phyloP scores from a whole-genome alignment of 1,139 yeast species.

The Candida buenavistaensis region DNA sequence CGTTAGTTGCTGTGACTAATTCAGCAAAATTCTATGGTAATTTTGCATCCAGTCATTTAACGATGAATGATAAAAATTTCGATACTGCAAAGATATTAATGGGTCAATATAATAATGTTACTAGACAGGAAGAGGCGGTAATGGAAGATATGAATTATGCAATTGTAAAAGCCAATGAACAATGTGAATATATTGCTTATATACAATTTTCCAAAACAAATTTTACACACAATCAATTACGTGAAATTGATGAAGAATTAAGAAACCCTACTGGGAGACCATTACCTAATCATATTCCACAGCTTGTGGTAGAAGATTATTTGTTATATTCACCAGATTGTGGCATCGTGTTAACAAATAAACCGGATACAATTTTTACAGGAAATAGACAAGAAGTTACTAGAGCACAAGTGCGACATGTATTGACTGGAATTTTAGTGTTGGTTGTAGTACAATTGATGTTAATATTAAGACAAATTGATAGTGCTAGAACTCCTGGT shows the following conservation, averaged over 20 bases:
- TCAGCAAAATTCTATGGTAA: conserved; percentile 75
- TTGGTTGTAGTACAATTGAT: conserved; percentile 38
- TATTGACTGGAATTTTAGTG: conserved; percentile 47
- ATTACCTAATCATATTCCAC: conserved; percentile 53
- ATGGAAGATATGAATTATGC: conserved; percentile 41
- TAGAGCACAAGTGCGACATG: conserved; percentile 40
- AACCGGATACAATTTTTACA: conserved; percentile 25
- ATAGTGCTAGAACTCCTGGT: conserved; percentile 74
- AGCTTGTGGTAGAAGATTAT: conserved; percentile 52
- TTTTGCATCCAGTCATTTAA: conserved; percentile 59
- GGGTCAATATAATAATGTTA: conserved; percentile 39
- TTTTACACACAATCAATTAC: conserved; percentile 51
- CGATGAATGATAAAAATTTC: conserved; percentile 45
- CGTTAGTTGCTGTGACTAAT: conserved; percentile 60
- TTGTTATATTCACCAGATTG: conserved; percentile 87
- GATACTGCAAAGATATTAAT: conserved; percentile 38
- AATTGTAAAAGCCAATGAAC: conserved; percentile 37
- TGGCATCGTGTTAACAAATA: conserved; percentile 54
- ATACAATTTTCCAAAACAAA: conserved; percentile 67
- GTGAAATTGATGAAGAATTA: conserved; percentile 70
- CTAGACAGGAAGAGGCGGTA: conserved; percentile 35
- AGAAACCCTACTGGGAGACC: conserved; percentile 76
- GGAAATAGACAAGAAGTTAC: conserved; percentile 62
- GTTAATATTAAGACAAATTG: conserved; percentile 59
- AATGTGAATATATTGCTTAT: conserved; percentile 72